A percentile compares a stretch with the other conserved stretches of the same genome.
phyloP scores from a whole-genome alignment of 1,284 basidiomycete species.

The Leccinum holopus region DNA sequence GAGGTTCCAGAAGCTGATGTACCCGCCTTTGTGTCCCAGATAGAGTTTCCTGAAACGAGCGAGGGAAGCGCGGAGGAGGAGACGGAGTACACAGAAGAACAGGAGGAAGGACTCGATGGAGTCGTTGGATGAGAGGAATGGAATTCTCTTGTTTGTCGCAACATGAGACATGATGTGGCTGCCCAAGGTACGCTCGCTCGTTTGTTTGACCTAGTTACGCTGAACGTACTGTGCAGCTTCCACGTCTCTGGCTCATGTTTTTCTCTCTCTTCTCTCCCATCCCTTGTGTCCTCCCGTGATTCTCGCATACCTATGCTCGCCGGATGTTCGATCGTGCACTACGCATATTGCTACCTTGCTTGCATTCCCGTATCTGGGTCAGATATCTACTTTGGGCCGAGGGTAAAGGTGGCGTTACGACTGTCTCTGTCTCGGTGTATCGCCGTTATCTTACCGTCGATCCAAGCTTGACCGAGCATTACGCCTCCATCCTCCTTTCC shows the following conservation, averaged over 20 bases:
- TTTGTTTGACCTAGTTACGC: conserved; percentile 9
- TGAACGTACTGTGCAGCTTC: conserved; percentile 59
- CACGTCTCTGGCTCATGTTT: conserved; percentile 93
- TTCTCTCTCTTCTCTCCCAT: conserved; percentile 88
- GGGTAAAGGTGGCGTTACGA: conserved; percentile 78
- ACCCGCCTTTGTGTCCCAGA: conserved; percentile 94
- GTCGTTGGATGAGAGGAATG: conserved; percentile 94
- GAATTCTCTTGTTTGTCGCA: conserved; percentile 74
- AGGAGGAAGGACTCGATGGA: conserved; percentile 85
- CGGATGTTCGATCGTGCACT: conserved; percentile 94
- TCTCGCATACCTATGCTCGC: conserved; percentile 89
- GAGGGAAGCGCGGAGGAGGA: conserved; percentile 78
- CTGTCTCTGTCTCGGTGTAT: conserved; percentile 84
- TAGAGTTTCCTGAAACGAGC: conserved; percentile 85
- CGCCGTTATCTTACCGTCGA: conserved; percentile 88
- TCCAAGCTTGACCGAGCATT: conserved; percentile 83
- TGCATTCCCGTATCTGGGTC: conserved; percentile 95
- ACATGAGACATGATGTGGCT: conserved; percentile 94
- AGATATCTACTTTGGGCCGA: conserved; percentile 96
- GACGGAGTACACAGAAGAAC: conserved; percentile 71
- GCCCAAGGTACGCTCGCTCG: conserved; percentile 64
- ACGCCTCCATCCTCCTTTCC: conserved; percentile 74
- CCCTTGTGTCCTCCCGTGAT: conserved; percentile 82
- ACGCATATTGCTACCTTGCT: conserved; percentile 88
- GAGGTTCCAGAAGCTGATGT: conserved; percentile 76